These are phyloP conservation scores for Cladosporium halotolerans DNA, from an alignment of 2,329 filamentous ascomycete species.

Conservation along the genomic window DNA sequence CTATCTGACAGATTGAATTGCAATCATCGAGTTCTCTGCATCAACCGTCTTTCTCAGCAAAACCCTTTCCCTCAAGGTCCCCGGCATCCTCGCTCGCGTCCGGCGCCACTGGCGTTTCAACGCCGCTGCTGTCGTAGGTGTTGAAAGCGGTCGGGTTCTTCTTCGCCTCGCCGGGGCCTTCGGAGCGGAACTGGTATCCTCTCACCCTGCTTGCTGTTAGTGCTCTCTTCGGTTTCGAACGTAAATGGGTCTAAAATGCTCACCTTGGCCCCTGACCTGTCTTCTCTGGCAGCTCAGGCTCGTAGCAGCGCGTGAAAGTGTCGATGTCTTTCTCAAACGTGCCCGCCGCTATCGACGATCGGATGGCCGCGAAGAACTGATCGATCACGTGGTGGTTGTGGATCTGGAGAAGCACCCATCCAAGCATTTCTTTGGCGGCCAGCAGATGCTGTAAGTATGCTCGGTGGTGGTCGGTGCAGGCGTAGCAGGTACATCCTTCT, in stretches of 20 bases:
- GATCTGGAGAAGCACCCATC: slow-evolving; percentile 85
- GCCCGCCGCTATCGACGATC: slow-evolving; percentile 54
- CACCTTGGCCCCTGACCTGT: slow-evolving; percentile 70
- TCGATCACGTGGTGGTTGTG: slow-evolving; percentile 76
- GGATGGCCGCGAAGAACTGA: slow-evolving; percentile 66
- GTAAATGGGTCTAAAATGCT: slow-evolving; percentile 4
- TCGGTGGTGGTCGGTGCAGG: slow-evolving; percentile 75
- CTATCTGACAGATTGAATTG: no score
- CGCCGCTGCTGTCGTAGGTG: slow-evolving; percentile 50
- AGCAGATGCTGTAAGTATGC: slow-evolving; percentile 87
- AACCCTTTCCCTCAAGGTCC: slow-evolving; percentile 43
- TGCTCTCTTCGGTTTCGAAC: background rate
- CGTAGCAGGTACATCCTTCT: slow-evolving; percentile 67
- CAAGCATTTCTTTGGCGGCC: slow-evolving; percentile 89
- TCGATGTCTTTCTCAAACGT: slow-evolving; percentile 50
- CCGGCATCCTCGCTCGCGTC: slow-evolving; percentile 43
- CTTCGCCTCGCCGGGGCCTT: slow-evolving; percentile 55
- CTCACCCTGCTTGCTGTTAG: slow-evolving; percentile 47
- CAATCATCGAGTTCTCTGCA: background rate
- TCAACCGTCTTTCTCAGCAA: slow-evolving; percentile 23
- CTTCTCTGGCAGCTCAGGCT: slow-evolving; percentile 62
- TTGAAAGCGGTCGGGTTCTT: slow-evolving; percentile 65
- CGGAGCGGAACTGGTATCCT: slow-evolving; percentile 75
- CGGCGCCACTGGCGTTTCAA: slow-evolving; percentile 42
- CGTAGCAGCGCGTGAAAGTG: slow-evolving; percentile 63